Percentiles rank a stretch among this genome's conserved stretches.
Evolutionary conservation across 169 alveolate species (phyloP).

Genomic region (Cyclospora cayetanensis): DNA sequence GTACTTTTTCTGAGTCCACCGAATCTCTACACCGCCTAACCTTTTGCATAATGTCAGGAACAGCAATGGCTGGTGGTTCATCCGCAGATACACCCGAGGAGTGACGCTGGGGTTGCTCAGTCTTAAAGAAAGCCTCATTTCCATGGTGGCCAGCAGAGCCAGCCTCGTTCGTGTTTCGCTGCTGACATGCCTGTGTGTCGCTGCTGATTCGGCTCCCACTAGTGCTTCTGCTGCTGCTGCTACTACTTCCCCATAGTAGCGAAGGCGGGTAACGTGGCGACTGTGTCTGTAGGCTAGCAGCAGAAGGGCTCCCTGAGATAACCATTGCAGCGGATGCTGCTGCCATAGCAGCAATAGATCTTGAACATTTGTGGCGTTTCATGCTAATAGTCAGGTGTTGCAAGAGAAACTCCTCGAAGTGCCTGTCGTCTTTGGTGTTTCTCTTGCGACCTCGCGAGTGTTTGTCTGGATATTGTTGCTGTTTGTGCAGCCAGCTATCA

Average conservation of each 20-base stretch:
- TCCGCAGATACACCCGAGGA: not conserved
- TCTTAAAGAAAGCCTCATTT: not conserved
- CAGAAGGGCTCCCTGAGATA: not conserved
- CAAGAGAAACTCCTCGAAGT: slow-evolving; percentile 14
- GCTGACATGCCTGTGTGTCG: not conserved
- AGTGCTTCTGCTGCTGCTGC: slow-evolving; percentile 36
- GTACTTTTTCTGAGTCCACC: not conserved
- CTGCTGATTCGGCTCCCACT: slow-evolving; percentile 14
- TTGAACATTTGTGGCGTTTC: slow-evolving; percentile 21
- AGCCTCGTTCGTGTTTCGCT: not conserved
- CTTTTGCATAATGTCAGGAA: not conserved
- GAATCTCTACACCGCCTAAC: not conserved
- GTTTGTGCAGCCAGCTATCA: slow-evolving; percentile 17
- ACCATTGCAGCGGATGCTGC: slow-evolving; percentile 36
- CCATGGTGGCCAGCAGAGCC: slow-evolving; percentile 11
- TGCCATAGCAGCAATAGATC: slow-evolving; percentile 52
- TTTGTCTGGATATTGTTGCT: not conserved
- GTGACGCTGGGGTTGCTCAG: not conserved
- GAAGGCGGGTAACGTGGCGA: not conserved
- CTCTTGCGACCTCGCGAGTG: not conserved
- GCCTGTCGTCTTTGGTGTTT: not conserved
- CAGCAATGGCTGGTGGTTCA: not conserved
- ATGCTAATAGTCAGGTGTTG: not conserved
- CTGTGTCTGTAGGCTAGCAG: not conserved
- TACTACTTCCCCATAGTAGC: not conserved